phyloP scores from a whole-genome alignment of 164 flowering plant genomes.

The Annona cherimola region DNA sequence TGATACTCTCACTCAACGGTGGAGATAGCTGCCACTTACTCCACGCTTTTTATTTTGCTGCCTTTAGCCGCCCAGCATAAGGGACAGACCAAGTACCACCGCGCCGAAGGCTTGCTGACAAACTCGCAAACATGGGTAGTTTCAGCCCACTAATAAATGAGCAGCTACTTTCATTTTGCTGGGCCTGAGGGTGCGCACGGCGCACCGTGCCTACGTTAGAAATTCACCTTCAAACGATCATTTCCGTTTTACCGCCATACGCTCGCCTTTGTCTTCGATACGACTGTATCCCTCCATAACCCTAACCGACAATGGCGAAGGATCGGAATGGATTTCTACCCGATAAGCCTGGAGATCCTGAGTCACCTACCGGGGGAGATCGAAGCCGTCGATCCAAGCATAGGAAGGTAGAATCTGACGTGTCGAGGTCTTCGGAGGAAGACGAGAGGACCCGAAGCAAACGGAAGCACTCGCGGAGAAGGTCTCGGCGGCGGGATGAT shows the following conservation, averaged over 20 bases:
- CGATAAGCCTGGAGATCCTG: constrained; percentile 13
- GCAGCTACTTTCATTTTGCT: background rate
- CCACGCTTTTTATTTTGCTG: no score
- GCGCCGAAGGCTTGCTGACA: no score
- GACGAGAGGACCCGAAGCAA: constrained; percentile 2
- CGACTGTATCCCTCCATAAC: background rate
- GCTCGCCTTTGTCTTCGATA: background rate
- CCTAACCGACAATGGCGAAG: constrained; percentile 23
- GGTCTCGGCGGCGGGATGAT: constrained; percentile 6
- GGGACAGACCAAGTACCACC: no score
- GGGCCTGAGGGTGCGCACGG: background rate
- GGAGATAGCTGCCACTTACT: no score
- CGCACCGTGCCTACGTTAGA: background rate
- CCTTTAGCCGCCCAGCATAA: no score
- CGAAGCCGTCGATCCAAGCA: constrained; percentile 19
- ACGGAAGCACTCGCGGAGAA: constrained; percentile 1
- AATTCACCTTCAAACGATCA: background rate
- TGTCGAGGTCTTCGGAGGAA: constrained; percentile 6
- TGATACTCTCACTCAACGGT: no score
- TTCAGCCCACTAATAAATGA: no score
- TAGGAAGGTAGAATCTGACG: constrained; percentile 17
- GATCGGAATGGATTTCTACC: constrained; percentile 26
- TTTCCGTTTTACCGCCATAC: no score
- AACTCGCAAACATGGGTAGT: no score
- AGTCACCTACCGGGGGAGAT: constrained; percentile 15